Percentiles rank a stretch among this genome's conserved stretches.
Conservation (phyloP, 192 early-diverging fungal genomes). For the Lunasporangiospora selenospora region DNA sequence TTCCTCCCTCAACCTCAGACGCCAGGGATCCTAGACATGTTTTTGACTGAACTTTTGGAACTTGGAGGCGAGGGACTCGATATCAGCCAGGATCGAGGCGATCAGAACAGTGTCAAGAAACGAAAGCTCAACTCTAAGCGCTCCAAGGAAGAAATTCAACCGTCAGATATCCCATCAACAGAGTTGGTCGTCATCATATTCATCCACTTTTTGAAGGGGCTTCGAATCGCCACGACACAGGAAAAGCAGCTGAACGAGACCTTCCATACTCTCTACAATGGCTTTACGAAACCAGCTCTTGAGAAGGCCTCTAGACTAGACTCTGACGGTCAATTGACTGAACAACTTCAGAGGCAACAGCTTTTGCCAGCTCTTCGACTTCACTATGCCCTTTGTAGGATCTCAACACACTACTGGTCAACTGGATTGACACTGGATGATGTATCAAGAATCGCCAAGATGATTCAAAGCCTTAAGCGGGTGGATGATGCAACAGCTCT, state of each 20-base stretch:
- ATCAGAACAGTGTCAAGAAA: conserved; percentile 42
- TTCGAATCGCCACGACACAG: conserved; percentile 31
- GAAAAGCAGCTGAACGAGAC: conserved; percentile 45
- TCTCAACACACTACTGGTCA: conserved; percentile 33
- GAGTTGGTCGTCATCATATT: conserved; percentile 21
- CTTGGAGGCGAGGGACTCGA: conserved; percentile 23
- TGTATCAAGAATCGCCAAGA: conserved; percentile 11
- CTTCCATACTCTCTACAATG: conserved; percentile 16
- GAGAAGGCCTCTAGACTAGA: neutral
- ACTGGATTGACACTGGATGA: conserved; percentile 3
- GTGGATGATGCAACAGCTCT: conserved; percentile 17
- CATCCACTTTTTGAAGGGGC: conserved; percentile 37
- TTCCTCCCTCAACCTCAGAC: conserved; percentile 35
- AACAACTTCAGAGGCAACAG: conserved; percentile 7
- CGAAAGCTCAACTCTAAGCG: conserved; percentile 41
- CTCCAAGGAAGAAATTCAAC: neutral
- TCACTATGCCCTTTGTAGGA: conserved; percentile 27
- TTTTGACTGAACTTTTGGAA: conserved; percentile 21
- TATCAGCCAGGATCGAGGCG: neutral
- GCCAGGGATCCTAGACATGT: conserved; percentile 27
- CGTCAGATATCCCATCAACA: neutral
- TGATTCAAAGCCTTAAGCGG: conserved; percentile 13
- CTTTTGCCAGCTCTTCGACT: conserved; percentile 26
- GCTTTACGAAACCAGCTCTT: conserved; percentile 16
- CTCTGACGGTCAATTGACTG: neutral